These are phyloP conservation scores for Cercophora samala DNA, from an alignment of 495 filamentous ascomycete genomes.

Conservation along the genomic window DNA sequence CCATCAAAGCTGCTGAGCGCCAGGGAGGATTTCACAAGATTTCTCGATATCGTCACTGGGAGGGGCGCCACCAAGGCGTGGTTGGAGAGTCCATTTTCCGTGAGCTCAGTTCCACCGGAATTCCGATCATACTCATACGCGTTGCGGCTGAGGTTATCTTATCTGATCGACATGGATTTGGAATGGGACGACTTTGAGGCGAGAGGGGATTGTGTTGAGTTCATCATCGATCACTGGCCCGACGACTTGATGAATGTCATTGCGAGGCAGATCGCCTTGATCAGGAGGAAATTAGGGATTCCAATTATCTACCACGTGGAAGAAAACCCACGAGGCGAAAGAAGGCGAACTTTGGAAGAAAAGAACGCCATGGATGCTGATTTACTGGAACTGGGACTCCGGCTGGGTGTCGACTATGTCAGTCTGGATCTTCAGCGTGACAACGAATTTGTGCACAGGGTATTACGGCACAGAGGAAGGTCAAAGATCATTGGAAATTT, in stretches of 20 bases:
- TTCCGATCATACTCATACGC: slow-evolving; percentile 64
- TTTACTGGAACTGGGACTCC: slow-evolving; percentile 63
- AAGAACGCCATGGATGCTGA: slow-evolving; percentile 55
- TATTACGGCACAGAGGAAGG: slow-evolving; percentile 57
- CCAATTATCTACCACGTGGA: slow-evolving; percentile 71
- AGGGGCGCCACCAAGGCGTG: slow-evolving; percentile 52
- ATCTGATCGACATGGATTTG: slow-evolving; percentile 51
- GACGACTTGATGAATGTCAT: slow-evolving; percentile 48
- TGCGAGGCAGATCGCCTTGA: slow-evolving; percentile 55
- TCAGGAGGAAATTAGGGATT: slow-evolving; percentile 60
- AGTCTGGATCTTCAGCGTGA: slow-evolving; percentile 61
- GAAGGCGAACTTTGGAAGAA: slow-evolving; percentile 33
- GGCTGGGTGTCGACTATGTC: slow-evolving; percentile 71
- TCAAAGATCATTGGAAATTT: slow-evolving; percentile 75
- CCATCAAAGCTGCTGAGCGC: slow-evolving; percentile 63
- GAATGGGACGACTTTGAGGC: slow-evolving; percentile 64
- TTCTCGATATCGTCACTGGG: slow-evolving; percentile 64
- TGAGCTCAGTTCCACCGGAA: slow-evolving; percentile 64
- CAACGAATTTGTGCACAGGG: slow-evolving; percentile 47
- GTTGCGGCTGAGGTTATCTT: slow-evolving; percentile 60
- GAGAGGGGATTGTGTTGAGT: slow-evolving; percentile 67
- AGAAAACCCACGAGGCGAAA: slow-evolving; percentile 47
- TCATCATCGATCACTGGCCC: slow-evolving; percentile 64
- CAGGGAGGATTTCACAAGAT: slow-evolving; percentile 69
- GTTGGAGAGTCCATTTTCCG: slow-evolving; percentile 69